Evolutionary conservation across 2,329 filamentous ascomycete species (phyloP), one percentile per base, ranked within the genome.

Genomic region (Pseudocercospora macadamiae): DNA sequence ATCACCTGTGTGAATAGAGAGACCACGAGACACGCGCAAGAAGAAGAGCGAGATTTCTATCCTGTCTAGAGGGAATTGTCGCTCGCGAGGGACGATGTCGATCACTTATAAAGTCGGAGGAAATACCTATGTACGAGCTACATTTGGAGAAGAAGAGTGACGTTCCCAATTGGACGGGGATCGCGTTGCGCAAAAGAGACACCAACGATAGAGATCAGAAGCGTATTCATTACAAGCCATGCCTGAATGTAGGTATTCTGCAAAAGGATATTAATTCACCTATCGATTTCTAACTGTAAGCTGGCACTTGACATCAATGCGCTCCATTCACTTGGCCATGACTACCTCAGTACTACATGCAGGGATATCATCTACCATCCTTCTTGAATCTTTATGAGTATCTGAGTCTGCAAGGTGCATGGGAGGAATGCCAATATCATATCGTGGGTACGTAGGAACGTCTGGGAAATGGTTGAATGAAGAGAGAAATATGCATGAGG

Each of bases 351-450:
- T 25, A 32, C 49, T 5, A 49, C 55, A 5, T 36, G 47, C 19
- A 49, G 55, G 25, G 49, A 59, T 26, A 59, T 59, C 19, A 59
- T 51, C 12, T 59, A 59, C 23, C 21, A 23, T 4, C 47, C 37
- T 37, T 54, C 37, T 26, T 54, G 55, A 51, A 39, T 49, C 5
- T 23, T 59, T 49, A 54, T 42, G 49, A 51, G 4, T 59, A 54
- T 19, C 54, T 37, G 49, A 54, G 49, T 54, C 55, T 51, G 14
- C 32, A 45, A 25, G 37, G 39, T 5, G 54, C 49, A 12, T 54
- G 55, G 39, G 30, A 51, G 19, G 55, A 44, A 25, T 28, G 51
- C 23, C 28, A 59, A 34, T 54, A 54, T 45, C 55, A 59, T 21
- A 36, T 59, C 26, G 55, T 59, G 14, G n/a, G 26, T 59, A 3